Evolutionary conservation across 345 rosid species (phyloP), one percentile per base, ranked within the genome.

Genomic region (Pistacia integerrima): DNA sequence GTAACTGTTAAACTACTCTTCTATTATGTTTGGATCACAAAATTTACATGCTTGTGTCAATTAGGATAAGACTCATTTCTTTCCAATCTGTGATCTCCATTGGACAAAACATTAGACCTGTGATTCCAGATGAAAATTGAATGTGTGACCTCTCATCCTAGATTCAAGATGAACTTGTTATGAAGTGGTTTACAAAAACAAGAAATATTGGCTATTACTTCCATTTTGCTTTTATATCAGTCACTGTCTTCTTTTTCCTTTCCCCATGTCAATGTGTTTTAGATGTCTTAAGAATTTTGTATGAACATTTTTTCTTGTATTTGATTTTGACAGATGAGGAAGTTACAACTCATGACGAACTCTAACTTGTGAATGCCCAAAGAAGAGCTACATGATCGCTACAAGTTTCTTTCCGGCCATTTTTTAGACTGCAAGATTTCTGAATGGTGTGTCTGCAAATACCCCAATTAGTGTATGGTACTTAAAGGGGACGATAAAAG

Each of bases 291-390:
- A 25, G 22, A 46, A 9, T 48, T 30, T 51, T 62, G 4, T 51
- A 60, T 8, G 73, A 38, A 62, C 35, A 13, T 74, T 46, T 35
- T 12, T 49, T 66, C 20, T 52, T 70, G 33, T 33, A 12, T 78
- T 65, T 49, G 69, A 28, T 66, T 72, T 76, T 69, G 9, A 75
- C 85, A 87, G 92, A 78, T 48, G 76, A 70, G 41, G 77, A 28
- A 41, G 76, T 75, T 70, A 48, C 55, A 36, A 67, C 17, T 12
- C 92, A 87, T 20, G 92, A 90, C 5, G 90, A 90, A 84, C 91
- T 88, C 57, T 90, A 83, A 77, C 49, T 18, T 48, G 48, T 55
- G 73, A 63, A 78, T 58, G 44, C 57, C 55, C 71, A 12, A 54
- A 22, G 76, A 35, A 59, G 70, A 57, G 41, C 20, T 69, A 41